Base-by-base conservation (phyloP, 1,284 basidiomycete genomes). In the Uromyces viciae-fabae region DNA sequence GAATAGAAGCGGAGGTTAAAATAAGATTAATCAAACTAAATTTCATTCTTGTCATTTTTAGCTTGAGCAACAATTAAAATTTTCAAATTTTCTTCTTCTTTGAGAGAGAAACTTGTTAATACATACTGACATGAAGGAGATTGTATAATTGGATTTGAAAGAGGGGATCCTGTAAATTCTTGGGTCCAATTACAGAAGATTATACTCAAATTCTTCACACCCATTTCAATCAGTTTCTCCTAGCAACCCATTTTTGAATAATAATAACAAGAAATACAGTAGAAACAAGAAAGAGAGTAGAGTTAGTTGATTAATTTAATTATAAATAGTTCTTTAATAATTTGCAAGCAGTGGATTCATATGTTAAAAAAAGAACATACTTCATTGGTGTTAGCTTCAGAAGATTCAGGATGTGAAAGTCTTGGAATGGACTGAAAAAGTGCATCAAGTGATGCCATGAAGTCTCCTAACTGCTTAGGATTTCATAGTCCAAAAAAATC, bases 401-500 rank as follows among this genome's bases (percentile, higher is more conserved):
- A 42, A 17, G 78, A 52, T 2, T 71, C 78, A 28, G 54, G 62
- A 15, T 54, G 66, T 22, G 42, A 31, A n/a, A 72, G 54, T 11
- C 54, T 58, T n/a, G 31, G 69, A 43, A 69, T 58, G 7, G 78
- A 72, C 40, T 73, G 43, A 36, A 64, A 54, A 25, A 80, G 52
- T 66, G 72, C 78, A 58, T 80, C 78, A 19, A 80, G 42, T n/a
- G 78, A 69, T 9, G 40, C 31, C 33, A 69, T 72, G 58, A 80
- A 80, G 36, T 38, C 17, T 17, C 54, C 68, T 19, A 80, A n/a
- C 43, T 80, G 40, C 22, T 60, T 71, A 22, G 78, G 69, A 43
- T 80, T 66, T 17, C 28, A 19, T n/a, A 60, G 4, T 36, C 2
- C 9, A 17, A 11, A 43, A 43, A 43, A 43, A n/a, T 46, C 1